Evolutionary conservation across 805 yeast species (phyloP), one percentile per base, ranked within the genome.

Genomic region (Candida sanyiensis): DNA sequence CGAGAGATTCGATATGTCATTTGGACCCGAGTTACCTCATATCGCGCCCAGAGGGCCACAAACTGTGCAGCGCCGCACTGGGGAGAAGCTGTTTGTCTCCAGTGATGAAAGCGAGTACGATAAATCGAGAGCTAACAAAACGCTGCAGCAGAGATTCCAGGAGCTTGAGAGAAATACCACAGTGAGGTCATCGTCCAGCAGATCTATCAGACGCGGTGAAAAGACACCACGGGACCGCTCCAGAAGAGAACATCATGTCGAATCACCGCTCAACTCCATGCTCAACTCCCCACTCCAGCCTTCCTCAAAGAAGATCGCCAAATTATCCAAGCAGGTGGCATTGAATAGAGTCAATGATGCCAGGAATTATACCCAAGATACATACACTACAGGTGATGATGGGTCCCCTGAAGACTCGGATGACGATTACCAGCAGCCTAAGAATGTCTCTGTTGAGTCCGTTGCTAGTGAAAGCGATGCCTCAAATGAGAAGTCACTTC

Each of bases 81-180:
- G 51, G 5, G 47, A 41, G 28, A 46, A 42, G 28, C 37, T 51
- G n/a, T 51, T 51, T 23, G 43, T 40, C 4, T 41, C 51, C 5
- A 40, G 48, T 16, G 49, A 42, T 28, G 43, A 39, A 3, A n/a
- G n/a, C n/a, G n/a, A n/a, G n/a, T n/a, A n/a, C n/a, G 53, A 49
- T 2, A 33, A 12, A 2, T 29, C 34, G 12, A 37, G 17, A 25
- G 6, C 16, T 3, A 33, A 37, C 12, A 46, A 46, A 43, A 37
- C 50, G 1, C 27, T 19, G 15, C 39, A 43, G 16, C 39, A 46
- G 21, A 43, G 51, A 10, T 42, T 43, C 6, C 12, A 27, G 30
- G 52, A 51, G 25, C 33, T 49, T 16, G 51, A 48, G 30, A 40
- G 48, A 32, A 51, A 51, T 31, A 48, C 43, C 10, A 47, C 54